Evolutionary conservation across 169 alveolate species (phyloP).

Genomic region (Plasmodium knowlesi): DNA sequence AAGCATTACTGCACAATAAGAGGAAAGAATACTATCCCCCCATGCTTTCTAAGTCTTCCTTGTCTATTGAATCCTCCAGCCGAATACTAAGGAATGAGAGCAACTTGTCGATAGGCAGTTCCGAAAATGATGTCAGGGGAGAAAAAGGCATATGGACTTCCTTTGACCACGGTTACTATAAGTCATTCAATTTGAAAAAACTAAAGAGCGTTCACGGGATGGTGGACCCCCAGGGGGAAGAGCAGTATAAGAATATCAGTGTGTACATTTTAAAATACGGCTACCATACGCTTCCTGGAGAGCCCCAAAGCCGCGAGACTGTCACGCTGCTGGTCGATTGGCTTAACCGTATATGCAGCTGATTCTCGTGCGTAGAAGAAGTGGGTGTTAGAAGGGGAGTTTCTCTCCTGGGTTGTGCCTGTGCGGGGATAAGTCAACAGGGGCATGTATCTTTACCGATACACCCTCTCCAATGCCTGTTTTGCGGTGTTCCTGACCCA

Average conservation of each 20-base stretch:
- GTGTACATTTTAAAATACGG: conserved; percentile 59
- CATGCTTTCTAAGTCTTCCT: background rate
- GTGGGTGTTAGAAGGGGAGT: background rate
- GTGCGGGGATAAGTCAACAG: background rate
- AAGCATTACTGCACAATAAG: background rate
- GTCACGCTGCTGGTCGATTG: conserved; percentile 24
- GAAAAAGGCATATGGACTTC: conserved; percentile 24
- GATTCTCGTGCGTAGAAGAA: background rate
- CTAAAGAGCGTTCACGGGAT: background rate
- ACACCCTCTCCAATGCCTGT: background rate
- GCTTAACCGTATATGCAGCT: conserved; percentile 22
- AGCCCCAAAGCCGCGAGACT: conserved; percentile 19
- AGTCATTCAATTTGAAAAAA: conserved; percentile 24
- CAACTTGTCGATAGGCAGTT: background rate
- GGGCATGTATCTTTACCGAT: background rate
- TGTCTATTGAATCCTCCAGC: background rate
- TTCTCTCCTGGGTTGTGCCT: background rate
- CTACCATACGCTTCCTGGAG: conserved; percentile 52
- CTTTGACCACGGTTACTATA: conserved; percentile 49
- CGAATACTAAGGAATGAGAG: background rate
- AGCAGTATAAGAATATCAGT: conserved; percentile 17
- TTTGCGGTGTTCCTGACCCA: background rate
- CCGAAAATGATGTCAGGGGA: background rate
- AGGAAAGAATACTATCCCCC: background rate
- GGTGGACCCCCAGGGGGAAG: background rate